phyloP scores from a whole-genome alignment of 768 basidiomycete species.

The Sporobolomyces roseus region DNA sequence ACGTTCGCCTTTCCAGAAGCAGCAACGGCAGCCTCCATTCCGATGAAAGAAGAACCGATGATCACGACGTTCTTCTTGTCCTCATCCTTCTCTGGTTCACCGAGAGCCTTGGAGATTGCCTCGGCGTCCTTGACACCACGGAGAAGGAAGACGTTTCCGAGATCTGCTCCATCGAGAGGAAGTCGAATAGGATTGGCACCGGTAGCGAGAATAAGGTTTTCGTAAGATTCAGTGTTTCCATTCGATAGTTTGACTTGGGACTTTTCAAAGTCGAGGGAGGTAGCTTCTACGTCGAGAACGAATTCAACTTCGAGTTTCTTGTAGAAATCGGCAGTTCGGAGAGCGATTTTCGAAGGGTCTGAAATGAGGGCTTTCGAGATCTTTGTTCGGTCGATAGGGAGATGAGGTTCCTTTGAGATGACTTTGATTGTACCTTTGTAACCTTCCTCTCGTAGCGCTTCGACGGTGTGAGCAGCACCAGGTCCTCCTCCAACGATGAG shows the following conservation, averaged over 20 bases:
- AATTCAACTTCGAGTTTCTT: conserved; percentile 62
- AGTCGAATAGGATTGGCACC: conserved; percentile 70
- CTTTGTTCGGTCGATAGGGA: conserved; percentile 86
- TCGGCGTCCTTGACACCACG: conserved; percentile 67
- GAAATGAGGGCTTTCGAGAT: conserved; percentile 79
- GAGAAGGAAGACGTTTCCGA: conserved; percentile 73
- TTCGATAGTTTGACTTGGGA: conserved; percentile 65
- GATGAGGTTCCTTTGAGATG: conserved; percentile 68
- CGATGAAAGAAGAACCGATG: conserved; percentile 85
- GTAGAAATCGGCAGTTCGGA: conserved; percentile 66
- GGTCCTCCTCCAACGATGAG: conserved; percentile 84
- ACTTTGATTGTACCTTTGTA: conserved; percentile 73
- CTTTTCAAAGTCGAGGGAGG: conserved; percentile 61
- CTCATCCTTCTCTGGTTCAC: conserved; percentile 28
- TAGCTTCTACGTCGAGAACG: conserved; percentile 62
- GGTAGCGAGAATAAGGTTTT: conserved; percentile 72
- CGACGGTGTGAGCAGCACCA: conserved; percentile 66
- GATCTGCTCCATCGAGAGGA: conserved; percentile 68
- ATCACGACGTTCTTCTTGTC: conserved; percentile 69
- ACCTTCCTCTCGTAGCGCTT: conserved; percentile 58
- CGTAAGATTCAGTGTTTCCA: conserved; percentile 63
- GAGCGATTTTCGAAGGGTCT: conserved; percentile 72
- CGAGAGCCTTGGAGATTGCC: conserved; percentile 46
- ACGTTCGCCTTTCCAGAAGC: conserved; percentile 69
- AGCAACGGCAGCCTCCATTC: conserved; percentile 84